A percentile compares a stretch with the other conserved stretches of the same genome.
phyloP scores from a whole-genome alignment of 2,329 filamentous ascomycete genomes.

The Ophiostoma quercus region DNA sequence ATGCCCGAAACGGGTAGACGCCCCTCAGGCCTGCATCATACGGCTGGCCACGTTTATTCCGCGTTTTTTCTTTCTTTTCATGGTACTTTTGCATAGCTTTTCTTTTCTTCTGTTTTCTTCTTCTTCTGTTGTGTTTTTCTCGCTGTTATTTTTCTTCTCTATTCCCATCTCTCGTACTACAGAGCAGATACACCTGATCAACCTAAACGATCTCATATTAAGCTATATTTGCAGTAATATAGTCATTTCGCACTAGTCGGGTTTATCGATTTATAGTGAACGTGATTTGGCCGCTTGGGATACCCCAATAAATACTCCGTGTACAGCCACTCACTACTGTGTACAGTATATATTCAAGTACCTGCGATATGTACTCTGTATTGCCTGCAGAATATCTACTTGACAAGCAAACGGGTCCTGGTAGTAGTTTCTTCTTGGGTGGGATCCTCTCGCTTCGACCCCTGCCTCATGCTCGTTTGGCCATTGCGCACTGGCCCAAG shows the following conservation, averaged over 20 bases:
- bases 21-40: neutral
- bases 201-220: neutral
- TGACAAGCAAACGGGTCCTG: slow-evolving; percentile 5
- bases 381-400: too few relatives aligned
- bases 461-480: slow-evolving; percentile 9
- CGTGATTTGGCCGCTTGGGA: slow-evolving; percentile 2
- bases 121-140: neutral
- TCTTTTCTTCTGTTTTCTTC: neutral
- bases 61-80: neutral
- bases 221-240: slow-evolving; percentile 11
- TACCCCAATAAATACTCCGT: slow-evolving; percentile 11
- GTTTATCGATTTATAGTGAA: slow-evolving; percentile 14
- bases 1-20: slow-evolving; percentile 2
- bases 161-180: neutral
- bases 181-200: neutral
- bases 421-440: neutral
- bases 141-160: neutral
- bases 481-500: slow-evolving; percentile 6
- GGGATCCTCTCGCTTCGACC: slow-evolving; percentile 10
- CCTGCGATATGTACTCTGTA: neutral
- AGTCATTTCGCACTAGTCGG: slow-evolving; percentile 13
- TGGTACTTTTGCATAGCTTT: neutral
- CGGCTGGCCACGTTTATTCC: slow-evolving; percentile 7
- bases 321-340: neutral
- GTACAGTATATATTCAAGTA: neutral